Evolutionary conservation across 371 early-diverging fungal genomes (phyloP), one percentile per base, ranked within the genome.

Genomic region (Rhizomucor miehei): DNA sequence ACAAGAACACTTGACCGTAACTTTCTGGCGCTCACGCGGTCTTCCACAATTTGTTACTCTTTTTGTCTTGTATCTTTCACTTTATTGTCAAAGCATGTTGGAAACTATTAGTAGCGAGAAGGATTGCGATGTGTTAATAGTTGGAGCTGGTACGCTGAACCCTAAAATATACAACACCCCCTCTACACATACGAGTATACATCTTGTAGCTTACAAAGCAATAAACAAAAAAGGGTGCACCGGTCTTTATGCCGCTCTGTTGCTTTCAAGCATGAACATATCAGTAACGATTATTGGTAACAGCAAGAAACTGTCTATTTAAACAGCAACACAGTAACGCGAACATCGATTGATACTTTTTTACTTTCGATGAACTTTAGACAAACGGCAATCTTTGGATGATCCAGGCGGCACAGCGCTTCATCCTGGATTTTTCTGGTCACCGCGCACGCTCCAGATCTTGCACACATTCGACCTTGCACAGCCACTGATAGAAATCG

Each of bases 231-330:
- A n/a, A 74, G 75, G 71, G n/a, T 51, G 65, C 9, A 59, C 65
- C 25, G 71, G 75, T 2, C 59, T 75, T 17, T 69, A 71, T 56
- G 64, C 75, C 13, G 75, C 71, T 16, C 48, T 75, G 16, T n/a
- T 69, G 21, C 52, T 75, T 10, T 64, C 63, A n/a, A 57, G 60
- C 24, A 67, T 71, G 50, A 64, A 67, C n/a, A 44, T 68, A 16
- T 29, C 29, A 8, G 29, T 29, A 8, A 29, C 29, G 8, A 29
- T 29, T 29, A 29, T 29, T 29, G 29, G 29, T 29, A 29, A 29
- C 29, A 29, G 8, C 29, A 3, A 29, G 29, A 3, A 29, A 29
- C 63, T 17, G 62, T 68, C 35, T 62, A 65, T 24, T 68, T 74
- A 3, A 66, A 66, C 45, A 71, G 71, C 68, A 64, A 39, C 37